Conservation (phyloP, 2,329 filamentous ascomycete genomes). For the Penicillium sclerotigenum region DNA sequence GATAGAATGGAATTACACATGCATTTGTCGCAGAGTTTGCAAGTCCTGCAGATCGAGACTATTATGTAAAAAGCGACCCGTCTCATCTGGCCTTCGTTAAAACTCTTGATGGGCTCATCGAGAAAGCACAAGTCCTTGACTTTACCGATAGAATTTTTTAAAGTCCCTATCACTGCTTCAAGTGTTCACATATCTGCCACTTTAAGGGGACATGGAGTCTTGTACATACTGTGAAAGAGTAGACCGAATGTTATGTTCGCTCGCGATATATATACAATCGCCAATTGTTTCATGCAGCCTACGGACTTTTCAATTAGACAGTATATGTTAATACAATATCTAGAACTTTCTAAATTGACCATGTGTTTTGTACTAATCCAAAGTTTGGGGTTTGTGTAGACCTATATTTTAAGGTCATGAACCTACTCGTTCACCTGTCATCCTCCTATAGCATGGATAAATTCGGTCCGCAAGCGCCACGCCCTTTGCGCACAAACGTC, state of each 20-base stretch:
- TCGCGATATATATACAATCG: neutral
- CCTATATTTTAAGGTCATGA: neutral
- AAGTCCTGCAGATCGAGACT: slow-evolving; percentile 61
- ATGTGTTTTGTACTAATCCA: neutral
- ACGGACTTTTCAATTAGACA: neutral
- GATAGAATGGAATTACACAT: slow-evolving; percentile 61
- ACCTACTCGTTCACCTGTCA: neutral
- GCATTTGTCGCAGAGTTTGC: slow-evolving; percentile 68
- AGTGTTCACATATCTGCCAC: neutral
- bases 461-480: neutral
- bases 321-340: neutral
- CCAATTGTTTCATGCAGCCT: neutral
- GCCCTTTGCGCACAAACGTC: neutral
- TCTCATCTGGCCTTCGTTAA: slow-evolving; percentile 60
- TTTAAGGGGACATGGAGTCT: neutral
- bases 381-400: neutral
- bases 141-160: slow-evolving; percentile 29
- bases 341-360: neutral
- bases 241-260: neutral
- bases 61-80: slow-evolving; percentile 65
- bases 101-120: slow-evolving; percentile 31
- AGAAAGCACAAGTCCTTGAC: slow-evolving; percentile 39
- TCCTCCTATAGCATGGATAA: neutral
- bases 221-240: neutral
- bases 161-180: neutral